Percentiles rank a stretch among this genome's conserved stretches.
Conservation (phyloP, 352 stramenopile genomes). For the Phytophthora colocasiae region DNA sequence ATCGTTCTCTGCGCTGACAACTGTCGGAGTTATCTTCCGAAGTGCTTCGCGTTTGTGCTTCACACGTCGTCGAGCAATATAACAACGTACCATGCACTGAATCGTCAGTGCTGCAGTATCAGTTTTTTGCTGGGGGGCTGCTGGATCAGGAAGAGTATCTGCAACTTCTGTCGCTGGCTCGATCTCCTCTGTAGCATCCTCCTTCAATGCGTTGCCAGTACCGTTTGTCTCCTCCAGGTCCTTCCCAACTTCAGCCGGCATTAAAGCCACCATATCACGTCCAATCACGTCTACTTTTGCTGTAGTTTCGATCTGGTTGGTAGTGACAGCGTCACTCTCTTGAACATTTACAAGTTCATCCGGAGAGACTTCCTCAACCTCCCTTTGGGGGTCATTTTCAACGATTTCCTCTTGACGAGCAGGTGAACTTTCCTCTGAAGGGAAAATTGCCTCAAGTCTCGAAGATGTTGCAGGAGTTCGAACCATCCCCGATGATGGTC, state of each 20-base stretch:
- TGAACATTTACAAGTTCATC: background rate
- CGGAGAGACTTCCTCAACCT: background rate
- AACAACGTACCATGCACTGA: slow-evolving; percentile 50
- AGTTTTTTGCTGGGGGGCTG: background rate
- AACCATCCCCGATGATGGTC: slow-evolving; percentile 23
- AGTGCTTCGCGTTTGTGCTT: slow-evolving; percentile 31
- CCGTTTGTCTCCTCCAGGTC: background rate
- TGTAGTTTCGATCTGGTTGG: background rate
- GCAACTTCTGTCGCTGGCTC: background rate
- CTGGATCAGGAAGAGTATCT: background rate
- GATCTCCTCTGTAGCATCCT: background rate
- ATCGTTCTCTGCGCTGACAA: background rate
- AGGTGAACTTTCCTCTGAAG: background rate
- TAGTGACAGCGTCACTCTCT: background rate
- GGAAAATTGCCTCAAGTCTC: slow-evolving; percentile 5
- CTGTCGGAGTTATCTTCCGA: background rate
- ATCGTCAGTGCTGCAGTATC: slow-evolving; percentile 42
- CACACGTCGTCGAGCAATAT: slow-evolving; percentile 38
- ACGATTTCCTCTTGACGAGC: slow-evolving; percentile 6
- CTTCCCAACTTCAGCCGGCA: background rate
- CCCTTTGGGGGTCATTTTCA: slow-evolving; percentile 1
- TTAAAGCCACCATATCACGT: background rate
- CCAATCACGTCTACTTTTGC: background rate
- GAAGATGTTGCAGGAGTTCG: slow-evolving; percentile 21
- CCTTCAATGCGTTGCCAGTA: background rate